phyloP scores from a whole-genome alignment of 2,329 filamentous ascomycete species.

The Trichoderma guizhouense region DNA sequence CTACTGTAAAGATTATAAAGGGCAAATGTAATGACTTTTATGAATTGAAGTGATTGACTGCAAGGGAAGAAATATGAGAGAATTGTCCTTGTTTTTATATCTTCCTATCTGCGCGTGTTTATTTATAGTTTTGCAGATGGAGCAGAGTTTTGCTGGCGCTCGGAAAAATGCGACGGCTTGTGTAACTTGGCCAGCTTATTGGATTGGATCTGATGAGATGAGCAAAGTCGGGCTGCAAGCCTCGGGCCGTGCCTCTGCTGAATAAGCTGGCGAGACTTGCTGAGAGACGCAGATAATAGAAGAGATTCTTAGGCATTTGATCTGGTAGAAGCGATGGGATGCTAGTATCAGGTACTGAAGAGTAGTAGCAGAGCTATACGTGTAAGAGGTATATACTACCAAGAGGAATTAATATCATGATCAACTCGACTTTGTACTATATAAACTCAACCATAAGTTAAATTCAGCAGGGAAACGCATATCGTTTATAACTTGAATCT shows the following conservation, averaged over 20 bases:
- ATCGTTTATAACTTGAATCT: neutral
- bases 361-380: neutral
- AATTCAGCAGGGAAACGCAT: neutral
- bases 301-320: neutral
- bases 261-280: neutral
- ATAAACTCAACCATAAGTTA: neutral
- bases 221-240: neutral
- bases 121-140: neutral
- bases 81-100: neutral
- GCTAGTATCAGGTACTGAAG: neutral
- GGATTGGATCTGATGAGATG: neutral
- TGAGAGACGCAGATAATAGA: neutral
- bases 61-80: neutral
- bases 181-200: neutral
- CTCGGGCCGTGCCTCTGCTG: constrained; percentile 10
- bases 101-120: neutral
- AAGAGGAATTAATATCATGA: neutral
- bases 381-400: neutral
- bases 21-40: neutral
- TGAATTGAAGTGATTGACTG: neutral
- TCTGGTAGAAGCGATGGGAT: neutral
- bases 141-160: neutral
- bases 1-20: neutral
- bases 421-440: neutral
- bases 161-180: neutral